Conservation (phyloP, 345 rosid genomes). For the Viola odorata region DNA sequence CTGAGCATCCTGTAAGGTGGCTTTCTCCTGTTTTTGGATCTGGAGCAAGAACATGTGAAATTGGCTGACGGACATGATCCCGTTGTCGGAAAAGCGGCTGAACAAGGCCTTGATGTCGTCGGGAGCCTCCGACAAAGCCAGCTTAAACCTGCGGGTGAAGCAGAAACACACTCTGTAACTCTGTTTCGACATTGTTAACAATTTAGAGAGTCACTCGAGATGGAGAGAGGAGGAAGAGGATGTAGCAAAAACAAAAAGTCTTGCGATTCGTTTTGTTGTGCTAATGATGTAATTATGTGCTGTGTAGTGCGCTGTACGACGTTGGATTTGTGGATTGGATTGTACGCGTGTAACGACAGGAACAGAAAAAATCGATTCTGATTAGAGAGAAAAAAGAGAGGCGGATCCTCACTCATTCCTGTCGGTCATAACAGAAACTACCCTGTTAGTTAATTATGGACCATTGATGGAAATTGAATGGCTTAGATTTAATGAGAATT, state of each 20-base stretch:
- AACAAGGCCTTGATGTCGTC: conserved; percentile 55
- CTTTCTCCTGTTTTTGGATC: conserved; percentile 42
- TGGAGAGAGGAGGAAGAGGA: background rate
- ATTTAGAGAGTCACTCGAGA: background rate
- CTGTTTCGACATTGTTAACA: conserved; percentile 52
- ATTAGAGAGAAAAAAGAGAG: no score
- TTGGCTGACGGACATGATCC: conserved; percentile 41
- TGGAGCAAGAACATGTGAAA: conserved; percentile 53
- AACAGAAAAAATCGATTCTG: no score
- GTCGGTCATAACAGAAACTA: no score
- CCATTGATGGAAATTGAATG: no score
- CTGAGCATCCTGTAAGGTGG: conserved; percentile 50
- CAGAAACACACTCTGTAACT: conserved; percentile 69
- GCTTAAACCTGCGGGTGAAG: conserved; percentile 72
- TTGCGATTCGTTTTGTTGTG: background rate
- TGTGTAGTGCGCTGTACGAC: no score
- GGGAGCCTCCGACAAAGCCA: conserved; percentile 72
- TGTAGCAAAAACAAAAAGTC: background rate
- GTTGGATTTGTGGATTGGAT: no score
- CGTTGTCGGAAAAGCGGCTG: conserved; percentile 39
- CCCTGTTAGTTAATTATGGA: no score
- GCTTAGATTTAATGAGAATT: no score
- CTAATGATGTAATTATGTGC: background rate
- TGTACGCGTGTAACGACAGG: no score
- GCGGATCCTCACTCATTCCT: no score